phyloP scores from a whole-genome alignment of 2,329 filamentous ascomycete genomes.

The Plectosphaerella plurivora region DNA sequence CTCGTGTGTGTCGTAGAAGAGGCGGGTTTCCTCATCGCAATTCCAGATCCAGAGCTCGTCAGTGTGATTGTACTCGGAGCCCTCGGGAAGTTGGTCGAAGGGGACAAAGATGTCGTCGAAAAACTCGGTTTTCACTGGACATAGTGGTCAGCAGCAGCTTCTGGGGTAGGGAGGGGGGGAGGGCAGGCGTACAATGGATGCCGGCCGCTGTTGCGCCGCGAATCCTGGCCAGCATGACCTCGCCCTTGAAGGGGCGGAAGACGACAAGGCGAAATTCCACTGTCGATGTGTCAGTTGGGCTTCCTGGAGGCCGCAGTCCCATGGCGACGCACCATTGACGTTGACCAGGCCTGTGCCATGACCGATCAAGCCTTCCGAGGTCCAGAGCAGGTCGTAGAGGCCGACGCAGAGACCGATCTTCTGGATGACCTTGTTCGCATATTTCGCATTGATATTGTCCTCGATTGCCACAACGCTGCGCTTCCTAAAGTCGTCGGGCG shows the following conservation, averaged over 20 bases:
- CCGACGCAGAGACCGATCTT: slow-evolving; percentile 92
- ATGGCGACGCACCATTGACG: slow-evolving; percentile 66
- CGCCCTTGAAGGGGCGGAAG: slow-evolving; percentile 92
- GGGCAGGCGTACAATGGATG: slow-evolving; percentile 56
- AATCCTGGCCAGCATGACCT: slow-evolving; percentile 84
- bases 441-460: slow-evolving; percentile 96
- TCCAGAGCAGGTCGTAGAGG: slow-evolving; percentile 84
- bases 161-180: background rate
- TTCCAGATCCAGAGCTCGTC: slow-evolving; percentile 86
- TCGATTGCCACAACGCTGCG: slow-evolving; percentile 80
- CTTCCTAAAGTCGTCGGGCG: slow-evolving; percentile 82
- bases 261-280: slow-evolving; percentile 92
- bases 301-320: background rate
- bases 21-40: slow-evolving; percentile 59
- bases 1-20: slow-evolving; percentile 89
- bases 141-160: background rate
- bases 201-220: slow-evolving; percentile 67
- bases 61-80: slow-evolving; percentile 68
- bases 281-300: slow-evolving; percentile 26
- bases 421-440: slow-evolving; percentile 92
- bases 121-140: slow-evolving; percentile 75
- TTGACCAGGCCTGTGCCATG: slow-evolving; percentile 91
- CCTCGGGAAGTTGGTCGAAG: slow-evolving; percentile 67
- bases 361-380: slow-evolving; percentile 90
- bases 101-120: slow-evolving; percentile 89